Percentiles rank a stretch among this genome's conserved stretches.
These are phyloP conservation scores for Entophlyctis luteolus DNA, from an alignment of 192 early-diverging fungal species.

Conservation along the genomic window DNA sequence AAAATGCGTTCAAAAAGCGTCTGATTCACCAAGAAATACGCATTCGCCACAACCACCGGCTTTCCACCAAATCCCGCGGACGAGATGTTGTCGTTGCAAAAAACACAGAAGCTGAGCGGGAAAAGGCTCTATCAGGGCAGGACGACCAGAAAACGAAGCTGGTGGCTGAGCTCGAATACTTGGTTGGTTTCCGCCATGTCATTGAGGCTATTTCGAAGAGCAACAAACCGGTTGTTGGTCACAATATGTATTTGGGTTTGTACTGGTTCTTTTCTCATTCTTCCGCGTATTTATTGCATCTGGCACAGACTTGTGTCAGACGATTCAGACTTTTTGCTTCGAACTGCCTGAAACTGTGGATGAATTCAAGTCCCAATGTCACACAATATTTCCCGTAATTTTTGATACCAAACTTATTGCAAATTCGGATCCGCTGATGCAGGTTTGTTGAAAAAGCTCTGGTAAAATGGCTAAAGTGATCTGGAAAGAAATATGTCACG, in stretches of 20 bases:
- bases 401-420: conserved; percentile 80
- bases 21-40: conserved; percentile 74
- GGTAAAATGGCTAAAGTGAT: background rate
- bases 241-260: conserved; percentile 74
- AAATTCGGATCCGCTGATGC: conserved; percentile 37
- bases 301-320: conserved; percentile 70
- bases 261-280: background rate
- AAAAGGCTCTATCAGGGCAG: background rate
- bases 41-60: conserved; percentile 46
- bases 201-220: conserved; percentile 71
- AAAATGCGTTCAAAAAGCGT: conserved; percentile 64
- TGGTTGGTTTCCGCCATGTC: conserved; percentile 69
- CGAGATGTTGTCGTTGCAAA: conserved; percentile 44
- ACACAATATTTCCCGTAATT: conserved; percentile 59
- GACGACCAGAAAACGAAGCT: conserved; percentile 17
- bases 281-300: background rate
- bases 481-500: conserved; percentile 19
- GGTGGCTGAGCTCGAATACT: conserved; percentile 42
- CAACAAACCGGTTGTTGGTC: conserved; percentile 77
- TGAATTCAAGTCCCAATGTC: conserved; percentile 64
- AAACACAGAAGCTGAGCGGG: conserved; percentile 46
- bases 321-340: conserved; percentile 68
- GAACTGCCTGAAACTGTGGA: conserved; percentile 61
- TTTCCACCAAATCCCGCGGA: conserved; percentile 39
- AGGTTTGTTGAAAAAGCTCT: conserved; percentile 29